Percentiles rank a stretch among this genome's conserved stretches.
These are phyloP conservation scores for Filobasidium wieringae DNA, from an alignment of 768 basidiomycete species.

Conservation along the genomic window DNA sequence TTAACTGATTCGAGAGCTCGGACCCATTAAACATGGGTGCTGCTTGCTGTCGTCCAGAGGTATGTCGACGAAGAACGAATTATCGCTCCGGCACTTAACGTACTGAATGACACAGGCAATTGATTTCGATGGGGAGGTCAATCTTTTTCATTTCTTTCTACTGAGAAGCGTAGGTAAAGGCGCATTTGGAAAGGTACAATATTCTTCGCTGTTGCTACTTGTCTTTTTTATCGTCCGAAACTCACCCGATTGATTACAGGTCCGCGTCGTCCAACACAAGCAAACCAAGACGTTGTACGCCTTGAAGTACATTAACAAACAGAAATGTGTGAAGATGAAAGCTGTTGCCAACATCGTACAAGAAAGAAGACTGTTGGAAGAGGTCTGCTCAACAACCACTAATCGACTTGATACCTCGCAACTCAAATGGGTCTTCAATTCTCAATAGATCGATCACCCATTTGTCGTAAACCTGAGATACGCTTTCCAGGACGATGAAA, in stretches of 20 bases:
- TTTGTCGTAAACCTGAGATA: constrained; percentile 84
- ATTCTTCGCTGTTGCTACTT: neutral
- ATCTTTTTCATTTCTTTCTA: constrained; percentile 92
- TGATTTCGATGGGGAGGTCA: constrained; percentile 75
- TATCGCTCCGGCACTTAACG: neutral
- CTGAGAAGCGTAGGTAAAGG: constrained; percentile 92
- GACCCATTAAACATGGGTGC: constrained; percentile 54
- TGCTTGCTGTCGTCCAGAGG: constrained; percentile 72
- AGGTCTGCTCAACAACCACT: constrained; percentile 45
- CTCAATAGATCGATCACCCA: constrained; percentile 90
- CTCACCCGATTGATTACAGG: constrained; percentile 45
- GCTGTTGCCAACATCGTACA: constrained; percentile 88
- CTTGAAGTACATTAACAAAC: constrained; percentile 96
- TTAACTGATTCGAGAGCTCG: too few species aligned
- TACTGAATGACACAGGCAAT: constrained; percentile 47
- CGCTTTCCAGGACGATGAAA: constrained; percentile 93
- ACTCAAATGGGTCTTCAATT: neutral
- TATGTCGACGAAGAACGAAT: constrained; percentile 34
- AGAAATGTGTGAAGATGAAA: constrained; percentile 78
- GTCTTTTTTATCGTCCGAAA: neutral
- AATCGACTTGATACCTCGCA: neutral
- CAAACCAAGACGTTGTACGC: constrained; percentile 82
- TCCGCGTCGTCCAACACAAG: constrained; percentile 94
- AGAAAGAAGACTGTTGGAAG: constrained; percentile 80
- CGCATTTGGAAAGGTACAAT: constrained; percentile 86